Base-by-base conservation (phyloP, 2,329 filamentous ascomycete species). In the Bipolaris victoriae region DNA sequence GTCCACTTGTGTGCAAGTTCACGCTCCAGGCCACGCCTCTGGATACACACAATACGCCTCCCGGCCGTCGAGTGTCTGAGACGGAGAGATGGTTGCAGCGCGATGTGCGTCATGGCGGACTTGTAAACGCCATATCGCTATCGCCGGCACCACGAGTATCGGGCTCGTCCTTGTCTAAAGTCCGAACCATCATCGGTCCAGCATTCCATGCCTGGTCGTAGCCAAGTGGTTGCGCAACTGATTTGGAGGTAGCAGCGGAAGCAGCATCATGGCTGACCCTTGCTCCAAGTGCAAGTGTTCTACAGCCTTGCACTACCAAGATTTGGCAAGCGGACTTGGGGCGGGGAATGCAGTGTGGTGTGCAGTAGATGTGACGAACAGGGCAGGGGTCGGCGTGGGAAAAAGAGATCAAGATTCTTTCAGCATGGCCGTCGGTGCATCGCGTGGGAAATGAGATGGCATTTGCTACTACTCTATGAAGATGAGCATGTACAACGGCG, bases 291-390 rank as follows among this genome's bases (percentile, higher is more conserved):
- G 20, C 26, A 37, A 46, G 43, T n/a, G n/a, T 24, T 26, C 18
- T 49, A 36, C 44, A 26, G 37, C 22, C 31, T 52, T 55, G 55
- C 47, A 24, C 24, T 26, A 48, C 51, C 20, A 31, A 44, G 53
- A 31, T 24, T 33, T 31, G 49, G 24, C 45, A 55, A 33, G 29
- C 22, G 18, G 47, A 37, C 26, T 36, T 22, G 43, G 40, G 40
- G 44, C 20, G 26, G 39, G 18, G n/a, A 48, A 44, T 16, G 31
- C 46, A 57, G 57, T 50, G 54, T 47, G 40, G 26, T 29, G 26
- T 29, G 26, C 26, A 29, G 26, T 29, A 29, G 26, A 10, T 10
- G 49, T 47, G 46, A 61, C 55, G 50, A 24, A 24, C n/a, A 41
- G 22, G 22, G 36, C 47, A n/a, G 26, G 9, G 26, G 26, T 29